Conservation (phyloP, 2,329 filamentous ascomycete genomes). For the Hypoxylon sp. region DNA sequence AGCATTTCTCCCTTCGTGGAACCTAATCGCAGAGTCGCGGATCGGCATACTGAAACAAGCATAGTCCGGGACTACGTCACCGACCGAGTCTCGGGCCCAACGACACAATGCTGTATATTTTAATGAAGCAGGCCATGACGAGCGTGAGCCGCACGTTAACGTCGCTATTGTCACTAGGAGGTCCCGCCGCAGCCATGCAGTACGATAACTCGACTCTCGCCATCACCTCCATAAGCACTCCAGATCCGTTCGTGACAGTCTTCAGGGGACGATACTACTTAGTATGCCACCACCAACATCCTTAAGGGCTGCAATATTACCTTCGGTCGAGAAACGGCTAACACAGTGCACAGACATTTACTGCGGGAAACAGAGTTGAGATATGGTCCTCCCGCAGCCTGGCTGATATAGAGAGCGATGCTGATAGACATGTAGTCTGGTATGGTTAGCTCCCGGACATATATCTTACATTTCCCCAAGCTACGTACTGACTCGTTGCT, state of each 20-base stretch:
- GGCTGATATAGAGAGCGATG: constrained; percentile 47
- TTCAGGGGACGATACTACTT: constrained; percentile 49
- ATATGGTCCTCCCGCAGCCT: constrained; percentile 51
- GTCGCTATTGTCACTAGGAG: constrained; percentile 40
- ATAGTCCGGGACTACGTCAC: constrained; percentile 33
- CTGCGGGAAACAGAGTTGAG: constrained; percentile 51
- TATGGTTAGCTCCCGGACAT: constrained; percentile 31
- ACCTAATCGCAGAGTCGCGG: constrained; percentile 34
- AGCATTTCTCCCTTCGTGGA: constrained; percentile 5
- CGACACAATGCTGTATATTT: constrained; percentile 37
- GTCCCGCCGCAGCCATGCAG: constrained; percentile 36
- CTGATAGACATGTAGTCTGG: constrained; percentile 50
- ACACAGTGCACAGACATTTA: constrained; percentile 50
- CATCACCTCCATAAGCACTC: constrained; percentile 50
- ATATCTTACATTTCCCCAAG: neutral
- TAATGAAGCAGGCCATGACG: constrained; percentile 36
- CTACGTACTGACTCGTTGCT: constrained; percentile 12
- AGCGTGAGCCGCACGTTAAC: constrained; percentile 41
- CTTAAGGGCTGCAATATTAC: constrained; percentile 11
- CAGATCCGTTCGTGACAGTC: constrained; percentile 51
- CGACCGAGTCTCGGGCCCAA: constrained; percentile 7
- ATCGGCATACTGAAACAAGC: constrained; percentile 37
- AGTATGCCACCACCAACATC: constrained; percentile 30
- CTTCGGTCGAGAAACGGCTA: constrained; percentile 5
- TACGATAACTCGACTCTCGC: constrained; percentile 52